Evolutionary conservation across 2,329 filamentous ascomycete genomes (phyloP), one percentile per base, ranked within the genome.

Genomic region (Verticillium klebahnii): DNA sequence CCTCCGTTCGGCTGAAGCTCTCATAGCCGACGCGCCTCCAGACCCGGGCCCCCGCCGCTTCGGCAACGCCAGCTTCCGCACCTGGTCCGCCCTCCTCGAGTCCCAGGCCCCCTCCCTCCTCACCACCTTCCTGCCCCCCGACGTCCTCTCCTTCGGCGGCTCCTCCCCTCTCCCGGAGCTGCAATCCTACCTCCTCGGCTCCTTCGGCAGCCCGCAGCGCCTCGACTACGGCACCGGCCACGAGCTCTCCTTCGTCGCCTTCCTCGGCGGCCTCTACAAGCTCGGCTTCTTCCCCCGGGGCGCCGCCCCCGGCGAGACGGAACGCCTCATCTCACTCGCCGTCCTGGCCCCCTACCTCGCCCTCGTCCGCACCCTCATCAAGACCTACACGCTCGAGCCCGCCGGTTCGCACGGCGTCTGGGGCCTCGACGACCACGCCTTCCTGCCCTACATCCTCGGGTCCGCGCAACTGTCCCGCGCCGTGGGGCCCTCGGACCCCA

Each of bases 381-480:
- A 92, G 58, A 94, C 89, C 2, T 99, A 98, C 73, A 97, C 89
- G 0, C 85, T 99, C 23, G 95, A 99, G 72, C 95, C 95, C 4
- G 95, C 95, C 6, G 95, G 95, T 2, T 96, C 94, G 1, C 95
- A 98, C 72, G 95, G 95, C 3, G 95, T 99, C 23, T 99, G 95
- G 95, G 95, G 95, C 23, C 82, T 99, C n/a, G 95, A 99, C 72
- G 95, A 99, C 74, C 94, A 99, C 76, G 93, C 88, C 9, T 98
- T 99, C 73, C 75, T 95, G 31, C 91, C 95, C 0, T 99, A 98
- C 74, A 92, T 99, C 61, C 93, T 98, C 66, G 95, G 95, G 36
- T 97, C 93, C 2, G 93, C 95, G 0, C 95, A 99, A 72, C 81
- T 96, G 50, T 89, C 89, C 11, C 89, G 92, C 0, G 85, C 93